Conservation (phyloP, 495 filamentous ascomycete species). For the Aspergillus haitiensis region DNA sequence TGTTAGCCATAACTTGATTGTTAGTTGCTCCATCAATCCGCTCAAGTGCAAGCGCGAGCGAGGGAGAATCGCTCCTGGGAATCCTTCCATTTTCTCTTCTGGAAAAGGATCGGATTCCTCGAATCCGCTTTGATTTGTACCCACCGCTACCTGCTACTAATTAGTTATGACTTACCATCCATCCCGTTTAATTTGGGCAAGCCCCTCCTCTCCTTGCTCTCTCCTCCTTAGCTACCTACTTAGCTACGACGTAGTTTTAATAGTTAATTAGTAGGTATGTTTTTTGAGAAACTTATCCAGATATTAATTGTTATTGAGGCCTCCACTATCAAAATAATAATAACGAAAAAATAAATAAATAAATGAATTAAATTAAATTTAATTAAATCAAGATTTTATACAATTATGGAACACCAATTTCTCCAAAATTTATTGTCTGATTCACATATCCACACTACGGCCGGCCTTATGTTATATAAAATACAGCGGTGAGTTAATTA, state of each 20-base stretch:
- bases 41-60: too few species aligned
- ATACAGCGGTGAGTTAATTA: neutral
- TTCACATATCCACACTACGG: neutral
- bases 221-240: too few species aligned
- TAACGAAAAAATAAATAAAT: neutral
- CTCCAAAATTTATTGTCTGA: neutral
- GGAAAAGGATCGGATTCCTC: constrained; percentile 11
- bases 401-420: neutral
- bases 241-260: too few species aligned
- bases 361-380: neutral
- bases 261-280: too few species aligned
- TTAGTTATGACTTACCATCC: neutral
- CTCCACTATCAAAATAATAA: neutral
- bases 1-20: neutral
- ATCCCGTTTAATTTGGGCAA: too few species aligned
- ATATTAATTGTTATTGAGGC: too few species aligned
- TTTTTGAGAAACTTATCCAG: too few species aligned
- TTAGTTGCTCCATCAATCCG: constrained; percentile 3
- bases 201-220: too few species aligned
- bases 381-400: neutral
- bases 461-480: neutral
- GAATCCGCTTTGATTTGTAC: constrained; percentile 9
- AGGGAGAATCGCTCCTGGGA: neutral
- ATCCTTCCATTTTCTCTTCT: constrained; percentile 13
- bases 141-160: constrained; percentile 5